phyloP scores from a whole-genome alignment of 371 early-diverging fungal genomes.

The Mortierella sp. region DNA sequence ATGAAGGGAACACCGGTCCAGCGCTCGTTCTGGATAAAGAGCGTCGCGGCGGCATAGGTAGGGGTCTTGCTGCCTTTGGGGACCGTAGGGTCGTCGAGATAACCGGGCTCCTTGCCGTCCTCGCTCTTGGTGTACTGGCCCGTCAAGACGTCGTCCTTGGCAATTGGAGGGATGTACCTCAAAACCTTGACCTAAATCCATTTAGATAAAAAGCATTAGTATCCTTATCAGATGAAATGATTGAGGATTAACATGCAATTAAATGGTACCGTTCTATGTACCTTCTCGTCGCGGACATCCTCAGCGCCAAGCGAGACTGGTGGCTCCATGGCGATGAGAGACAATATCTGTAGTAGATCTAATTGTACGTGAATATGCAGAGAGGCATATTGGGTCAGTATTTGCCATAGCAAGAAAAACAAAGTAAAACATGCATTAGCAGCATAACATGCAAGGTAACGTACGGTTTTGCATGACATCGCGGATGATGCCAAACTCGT shows the following conservation, averaged over 20 bases:
- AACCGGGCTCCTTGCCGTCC: slow-evolving; percentile 87
- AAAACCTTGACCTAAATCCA: slow-evolving; percentile 83
- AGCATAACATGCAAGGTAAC: slow-evolving; percentile 11
- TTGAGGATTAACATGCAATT: background rate
- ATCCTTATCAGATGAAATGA: background rate
- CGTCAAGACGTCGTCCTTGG: slow-evolving; percentile 81
- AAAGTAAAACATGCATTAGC: background rate
- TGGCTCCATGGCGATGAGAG: slow-evolving; percentile 93
- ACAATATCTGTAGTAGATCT: slow-evolving; percentile 92
- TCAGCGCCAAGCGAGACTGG: slow-evolving; percentile 90
- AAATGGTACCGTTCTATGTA: slow-evolving; percentile 19
- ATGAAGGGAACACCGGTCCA: slow-evolving; percentile 98
- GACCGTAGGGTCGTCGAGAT: slow-evolving; percentile 92
- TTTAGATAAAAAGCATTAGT: background rate
- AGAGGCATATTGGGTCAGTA: background rate
- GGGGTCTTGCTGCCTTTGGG: slow-evolving; percentile 87
- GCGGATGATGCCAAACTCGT: slow-evolving; percentile 99
- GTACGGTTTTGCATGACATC: slow-evolving; percentile 99
- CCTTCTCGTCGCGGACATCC: slow-evolving; percentile 94
- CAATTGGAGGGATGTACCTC: slow-evolving; percentile 85
- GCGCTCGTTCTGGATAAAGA: slow-evolving; percentile 93
- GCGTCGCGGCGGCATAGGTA: slow-evolving; percentile 92
- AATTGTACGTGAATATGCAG: background rate
- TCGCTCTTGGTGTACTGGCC: slow-evolving; percentile 88
- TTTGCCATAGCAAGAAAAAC: background rate